phyloP scores from a whole-genome alignment of 225 moss, liverwort and hornwort genomes.

The Climacium dendroides region DNA sequence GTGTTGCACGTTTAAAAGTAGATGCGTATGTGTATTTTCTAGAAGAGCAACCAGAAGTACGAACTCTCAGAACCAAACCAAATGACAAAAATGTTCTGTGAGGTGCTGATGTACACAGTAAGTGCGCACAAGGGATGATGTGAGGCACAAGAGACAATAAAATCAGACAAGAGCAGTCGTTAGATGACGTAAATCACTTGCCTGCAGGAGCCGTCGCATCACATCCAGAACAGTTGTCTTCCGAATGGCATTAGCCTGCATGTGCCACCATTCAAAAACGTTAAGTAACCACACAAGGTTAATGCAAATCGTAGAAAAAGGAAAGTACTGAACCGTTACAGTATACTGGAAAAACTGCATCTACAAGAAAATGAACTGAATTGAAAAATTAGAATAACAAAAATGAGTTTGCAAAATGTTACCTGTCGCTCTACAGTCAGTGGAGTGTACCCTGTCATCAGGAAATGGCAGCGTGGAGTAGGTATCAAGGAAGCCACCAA shows the following conservation, averaged over 20 bases:
- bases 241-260: slow-evolving; percentile 97
- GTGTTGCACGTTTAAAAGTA: neutral
- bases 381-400: neutral
- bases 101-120: neutral
- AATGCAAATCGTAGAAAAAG: neutral
- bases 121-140: neutral
- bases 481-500: slow-evolving; percentile 98
- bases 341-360: neutral
- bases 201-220: slow-evolving; percentile 96
- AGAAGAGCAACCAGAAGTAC: neutral
- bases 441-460: slow-evolving; percentile 99
- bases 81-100: neutral
- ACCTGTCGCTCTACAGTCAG: slow-evolving; percentile 99
- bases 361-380: neutral
- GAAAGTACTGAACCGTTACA: neutral
- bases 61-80: neutral
- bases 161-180: neutral
- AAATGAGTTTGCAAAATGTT: neutral
- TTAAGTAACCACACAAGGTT: neutral
- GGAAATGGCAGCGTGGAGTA: slow-evolving; percentile 94
- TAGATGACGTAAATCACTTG: slow-evolving; percentile 10
- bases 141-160: neutral
- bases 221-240: slow-evolving; percentile 98
- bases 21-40: neutral
- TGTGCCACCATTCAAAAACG: neutral